Base-by-base conservation (phyloP, 148 eudicot genomes). In the Rhododendron kiyosumense region DNA sequence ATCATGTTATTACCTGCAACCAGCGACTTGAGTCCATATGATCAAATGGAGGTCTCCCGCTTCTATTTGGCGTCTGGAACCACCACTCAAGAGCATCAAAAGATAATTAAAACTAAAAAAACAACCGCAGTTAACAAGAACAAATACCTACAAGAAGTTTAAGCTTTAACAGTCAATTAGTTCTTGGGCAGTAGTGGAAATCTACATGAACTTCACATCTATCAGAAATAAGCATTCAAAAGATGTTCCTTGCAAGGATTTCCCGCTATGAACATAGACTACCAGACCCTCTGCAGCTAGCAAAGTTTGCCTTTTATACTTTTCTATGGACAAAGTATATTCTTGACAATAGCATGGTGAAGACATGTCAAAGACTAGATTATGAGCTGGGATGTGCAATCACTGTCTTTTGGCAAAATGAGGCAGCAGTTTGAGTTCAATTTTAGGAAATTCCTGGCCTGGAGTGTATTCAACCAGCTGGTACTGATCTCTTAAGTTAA, bases 11-110 rank as follows among this genome's bases (percentile, higher is more conserved):
- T 90, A 96, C 99, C 91, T 95, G 98, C 89, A 97, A 88, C 99
- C 99, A 97, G 78, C 96, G 96, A 86, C 90, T 87, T 86, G 95
- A 94, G 88, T 95, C 99, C 75, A 88, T 86, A 67, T 93, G 93
- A 92, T 97, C 98, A 90, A 90, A 91, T 81, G 94, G 88, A 86
- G 93, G 91, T 88, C 94, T 94, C 78, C 94, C 98, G 74, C 93
- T 90, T 93, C 96, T 92, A 78, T 87, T 94, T 61, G 94, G 93
- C 15, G 94, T 87, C 99, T 97, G 93, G 54, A 86, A 86, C 69
- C 32, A 88, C 75, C 74, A 51, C 45, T 59, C 79, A 84, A 80
- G 76, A 76, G 78, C 86, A 86, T 86, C 85, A 86, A 51, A 73
- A 2, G 74, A 49, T 38, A 79, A 26, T 57, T 59, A 41, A 34